Evolutionary conservation across 2,329 filamentous ascomycete species (phyloP).

Genomic region (Trichoderma breve): DNA sequence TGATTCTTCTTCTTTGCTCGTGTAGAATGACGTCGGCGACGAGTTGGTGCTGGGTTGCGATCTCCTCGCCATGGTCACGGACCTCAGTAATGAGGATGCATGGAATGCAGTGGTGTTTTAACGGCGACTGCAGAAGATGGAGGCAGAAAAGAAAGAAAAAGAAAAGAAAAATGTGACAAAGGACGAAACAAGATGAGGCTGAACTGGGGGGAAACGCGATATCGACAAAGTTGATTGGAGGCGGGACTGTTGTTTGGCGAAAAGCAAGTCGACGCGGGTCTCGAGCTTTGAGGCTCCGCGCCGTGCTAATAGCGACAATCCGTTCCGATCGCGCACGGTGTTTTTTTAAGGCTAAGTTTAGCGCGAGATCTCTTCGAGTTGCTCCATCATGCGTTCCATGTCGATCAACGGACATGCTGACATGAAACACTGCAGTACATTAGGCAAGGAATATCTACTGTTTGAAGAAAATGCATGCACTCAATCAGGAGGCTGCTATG

Average conservation of each 20-base stretch:
- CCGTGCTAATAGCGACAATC: neutral
- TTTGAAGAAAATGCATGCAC: neutral
- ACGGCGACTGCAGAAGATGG: neutral
- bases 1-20: constrained; percentile 27
- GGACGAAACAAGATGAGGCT: neutral
- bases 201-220: neutral
- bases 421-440: neutral
- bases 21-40: constrained; percentile 38
- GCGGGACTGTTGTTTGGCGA: constrained; percentile 4
- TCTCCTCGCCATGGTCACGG: constrained; percentile 16
- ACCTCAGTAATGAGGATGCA: neutral
- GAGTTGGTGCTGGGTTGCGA: constrained; percentile 29
- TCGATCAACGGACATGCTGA: neutral
- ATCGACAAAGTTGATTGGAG: neutral
- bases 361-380: too few species aligned
- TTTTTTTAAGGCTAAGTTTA: neutral
- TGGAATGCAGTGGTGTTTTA: neutral
- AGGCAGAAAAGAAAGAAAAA: neutral
- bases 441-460: neutral
- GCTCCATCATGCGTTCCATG: neutral
- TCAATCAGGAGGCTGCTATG: neutral
- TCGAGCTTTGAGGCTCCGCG: neutral
- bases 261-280: neutral
- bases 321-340: neutral
- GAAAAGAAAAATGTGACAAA: neutral